A percentile compares a stretch with the other conserved stretches of the same genome.
Conservation (phyloP, 2,329 filamentous ascomycete species). For the Pseudogymnoascus sp. region DNA sequence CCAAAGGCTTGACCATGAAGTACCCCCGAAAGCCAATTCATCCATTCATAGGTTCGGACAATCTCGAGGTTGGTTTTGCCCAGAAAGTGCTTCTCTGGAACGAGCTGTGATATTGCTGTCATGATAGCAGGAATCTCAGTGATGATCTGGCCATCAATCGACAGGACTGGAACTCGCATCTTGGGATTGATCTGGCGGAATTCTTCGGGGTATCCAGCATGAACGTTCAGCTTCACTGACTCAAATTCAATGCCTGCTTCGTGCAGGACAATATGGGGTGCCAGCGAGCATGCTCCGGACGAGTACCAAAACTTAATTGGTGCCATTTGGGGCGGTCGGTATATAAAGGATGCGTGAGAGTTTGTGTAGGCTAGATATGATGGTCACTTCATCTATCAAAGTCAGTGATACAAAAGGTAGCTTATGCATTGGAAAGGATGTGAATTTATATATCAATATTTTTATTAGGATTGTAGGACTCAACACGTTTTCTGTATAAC, state of each 20-base stretch:
- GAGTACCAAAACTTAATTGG: slow-evolving; percentile 24
- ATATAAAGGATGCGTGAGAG: not conserved
- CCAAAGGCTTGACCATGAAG: slow-evolving; percentile 27
- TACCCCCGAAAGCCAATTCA: slow-evolving; percentile 29
- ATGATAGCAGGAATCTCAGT: slow-evolving; percentile 30
- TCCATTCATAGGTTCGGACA: slow-evolving; percentile 30
- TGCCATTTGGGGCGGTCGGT: slow-evolving; percentile 12
- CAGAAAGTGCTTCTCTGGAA: slow-evolving; percentile 24
- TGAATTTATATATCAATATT: not conserved
- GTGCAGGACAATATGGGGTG: slow-evolving; percentile 27
- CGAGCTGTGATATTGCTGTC: slow-evolving; percentile 27
- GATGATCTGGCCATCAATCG: slow-evolving; percentile 24
- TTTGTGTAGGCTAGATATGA: not conserved
- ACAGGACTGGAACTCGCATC: slow-evolving; percentile 27
- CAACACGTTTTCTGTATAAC: not conserved
- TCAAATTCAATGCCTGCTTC: slow-evolving; percentile 23
- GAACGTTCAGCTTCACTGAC: slow-evolving; percentile 12
- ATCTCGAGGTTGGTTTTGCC: slow-evolving; percentile 26
- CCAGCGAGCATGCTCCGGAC: slow-evolving; percentile 27
- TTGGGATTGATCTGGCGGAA: slow-evolving; percentile 28
- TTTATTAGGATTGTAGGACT: not conserved
- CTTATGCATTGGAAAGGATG: not conserved
- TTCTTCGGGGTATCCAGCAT: slow-evolving; percentile 14
- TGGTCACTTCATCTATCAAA: not conserved
- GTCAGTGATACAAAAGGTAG: not conserved